Evolutionary conservation across 495 filamentous ascomycete species (phyloP).

Genomic region (Neurospora sp.): DNA sequence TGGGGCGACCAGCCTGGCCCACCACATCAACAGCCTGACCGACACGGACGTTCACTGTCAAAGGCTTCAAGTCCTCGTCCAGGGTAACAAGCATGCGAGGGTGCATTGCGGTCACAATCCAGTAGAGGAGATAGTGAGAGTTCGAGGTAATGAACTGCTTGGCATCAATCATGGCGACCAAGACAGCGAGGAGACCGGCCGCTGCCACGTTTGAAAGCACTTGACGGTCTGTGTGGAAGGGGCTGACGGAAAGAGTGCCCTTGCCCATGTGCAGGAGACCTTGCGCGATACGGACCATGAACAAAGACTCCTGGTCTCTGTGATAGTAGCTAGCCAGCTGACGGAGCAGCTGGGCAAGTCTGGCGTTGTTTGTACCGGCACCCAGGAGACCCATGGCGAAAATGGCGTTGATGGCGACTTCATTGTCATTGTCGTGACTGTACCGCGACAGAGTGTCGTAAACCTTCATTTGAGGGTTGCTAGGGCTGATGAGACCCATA

Average conservation of each 20-base stretch:
- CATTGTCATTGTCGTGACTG: conserved; percentile 97
- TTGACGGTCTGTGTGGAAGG: conserved; percentile 97
- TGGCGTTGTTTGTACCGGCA: conserved; percentile 95
- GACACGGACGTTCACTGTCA: conserved; percentile 92
- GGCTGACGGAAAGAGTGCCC: conserved; percentile 87
- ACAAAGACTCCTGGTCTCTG: conserved; percentile 86
- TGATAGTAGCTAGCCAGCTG: conserved; percentile 98
- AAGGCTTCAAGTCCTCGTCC: conserved; percentile 84
- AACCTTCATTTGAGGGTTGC: conserved; percentile 99
- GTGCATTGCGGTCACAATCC: conserved; percentile 94
- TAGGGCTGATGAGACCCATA: conserved; percentile 91
- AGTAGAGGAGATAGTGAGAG: conserved; percentile 94
- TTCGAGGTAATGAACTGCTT: conserved; percentile 87
- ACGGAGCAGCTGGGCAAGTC: conserved; percentile 84
- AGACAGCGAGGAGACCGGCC: conserved; percentile 79
- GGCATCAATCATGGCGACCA: conserved; percentile 86
- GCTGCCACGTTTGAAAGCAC: conserved; percentile 86
- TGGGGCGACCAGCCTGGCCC: conserved; percentile 89
- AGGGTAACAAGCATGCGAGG: conserved; percentile 93
- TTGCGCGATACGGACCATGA: conserved; percentile 99
- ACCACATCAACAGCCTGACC: conserved; percentile 98
- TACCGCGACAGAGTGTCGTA: conserved; percentile 98
- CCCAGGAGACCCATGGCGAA: conserved; percentile 98
- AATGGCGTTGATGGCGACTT: conserved; percentile 96
- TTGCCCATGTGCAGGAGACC: conserved; percentile 99